phyloP scores from a whole-genome alignment of 2,329 filamentous ascomycete species.

The Cytospora piceicola region DNA sequence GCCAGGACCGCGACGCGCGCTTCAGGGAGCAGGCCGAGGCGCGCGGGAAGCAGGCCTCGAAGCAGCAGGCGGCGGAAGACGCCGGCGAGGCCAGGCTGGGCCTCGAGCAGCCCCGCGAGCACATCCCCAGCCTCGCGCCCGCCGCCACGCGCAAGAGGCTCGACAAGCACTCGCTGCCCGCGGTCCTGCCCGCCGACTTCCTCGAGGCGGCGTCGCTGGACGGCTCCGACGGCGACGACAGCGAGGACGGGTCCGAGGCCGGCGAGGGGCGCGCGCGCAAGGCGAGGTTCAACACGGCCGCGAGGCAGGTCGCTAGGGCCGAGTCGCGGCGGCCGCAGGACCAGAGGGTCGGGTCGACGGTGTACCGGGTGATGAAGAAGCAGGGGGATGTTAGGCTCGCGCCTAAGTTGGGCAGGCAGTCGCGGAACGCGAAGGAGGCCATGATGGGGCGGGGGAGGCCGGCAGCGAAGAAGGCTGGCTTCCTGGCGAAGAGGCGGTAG shows the following conservation, averaged over 20 bases:
- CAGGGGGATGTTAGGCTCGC: conserved; percentile 52
- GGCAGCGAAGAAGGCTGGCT: conserved; percentile 47
- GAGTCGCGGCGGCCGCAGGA: conserved; percentile 47
- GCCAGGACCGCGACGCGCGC: conserved; percentile 57
- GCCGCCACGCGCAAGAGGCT: conserved; percentile 35
- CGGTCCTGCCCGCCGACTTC: conserved; percentile 57
- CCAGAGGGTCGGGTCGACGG: conserved; percentile 55
- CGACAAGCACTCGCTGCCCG: conserved; percentile 46
- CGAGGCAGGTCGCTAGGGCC: conserved; percentile 44
- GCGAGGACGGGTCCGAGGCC: conserved; percentile 33
- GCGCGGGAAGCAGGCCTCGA: conserved; percentile 45
- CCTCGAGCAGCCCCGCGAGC: conserved; percentile 24
- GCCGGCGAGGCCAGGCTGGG: conserved; percentile 29
- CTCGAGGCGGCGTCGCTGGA: conserved; percentile 57
- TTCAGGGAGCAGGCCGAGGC: conserved; percentile 60
- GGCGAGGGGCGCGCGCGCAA: conserved; percentile 39
- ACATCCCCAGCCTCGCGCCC: conserved; percentile 18
- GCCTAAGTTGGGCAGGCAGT: conserved; percentile 50
- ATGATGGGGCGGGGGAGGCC: conserved; percentile 52
- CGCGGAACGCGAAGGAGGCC: conserved; percentile 47
- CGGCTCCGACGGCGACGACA: conserved; percentile 38
- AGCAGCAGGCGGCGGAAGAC: conserved; percentile 33
- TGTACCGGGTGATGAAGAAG: conserved; percentile 54
- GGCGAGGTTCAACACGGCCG: conserved; percentile 49
- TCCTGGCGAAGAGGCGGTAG: conserved; percentile 45